A percentile compares a stretch with the other conserved stretches of the same genome.
These are phyloP conservation scores for Elongisporangium prolatum DNA, from an alignment of 352 stramenopile genomes.

Conservation along the genomic window DNA sequence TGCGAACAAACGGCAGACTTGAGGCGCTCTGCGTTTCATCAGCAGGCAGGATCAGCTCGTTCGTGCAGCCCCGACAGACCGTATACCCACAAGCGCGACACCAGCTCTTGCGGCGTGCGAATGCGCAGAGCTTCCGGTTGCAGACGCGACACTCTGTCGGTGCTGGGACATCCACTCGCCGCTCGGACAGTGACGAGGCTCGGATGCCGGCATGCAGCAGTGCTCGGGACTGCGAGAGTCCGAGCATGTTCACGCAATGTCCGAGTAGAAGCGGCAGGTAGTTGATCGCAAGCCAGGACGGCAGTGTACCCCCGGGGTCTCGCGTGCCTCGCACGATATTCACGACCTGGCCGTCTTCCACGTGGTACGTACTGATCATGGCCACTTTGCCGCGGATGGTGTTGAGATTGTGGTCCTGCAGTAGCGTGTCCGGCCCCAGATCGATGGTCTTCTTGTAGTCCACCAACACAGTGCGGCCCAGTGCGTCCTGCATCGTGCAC, in stretches of 20 bases:
- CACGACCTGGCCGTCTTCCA: not conserved
- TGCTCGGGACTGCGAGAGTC: not conserved
- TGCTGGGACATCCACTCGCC: not conserved
- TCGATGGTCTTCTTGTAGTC: not conserved
- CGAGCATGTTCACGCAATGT: not conserved
- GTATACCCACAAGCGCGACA: not conserved
- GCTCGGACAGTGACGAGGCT: not conserved
- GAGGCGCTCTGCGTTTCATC: not conserved
- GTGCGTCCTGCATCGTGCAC: not conserved
- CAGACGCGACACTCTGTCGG: not conserved
- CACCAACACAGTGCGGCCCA: not conserved
- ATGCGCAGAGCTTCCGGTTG: not conserved
- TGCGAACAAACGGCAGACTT: not conserved
- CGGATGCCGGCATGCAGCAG: not conserved
- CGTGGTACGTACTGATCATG: not conserved
- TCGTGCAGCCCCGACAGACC: not conserved
- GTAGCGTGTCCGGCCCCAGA: not conserved
- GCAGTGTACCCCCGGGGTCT: not conserved
- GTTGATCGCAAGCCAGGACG: not conserved
- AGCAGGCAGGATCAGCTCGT: not conserved
- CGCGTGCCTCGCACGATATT: not conserved
- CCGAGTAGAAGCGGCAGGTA: not conserved
- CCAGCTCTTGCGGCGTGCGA: not conserved
- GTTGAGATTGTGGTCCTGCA: not conserved
- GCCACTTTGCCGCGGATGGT: not conserved